Percentiles rank a stretch among this genome's conserved stretches.
Evolutionary conservation across 2,329 filamentous ascomycete species (phyloP).

Genomic region (Hymenoscyphus fructigenus): DNA sequence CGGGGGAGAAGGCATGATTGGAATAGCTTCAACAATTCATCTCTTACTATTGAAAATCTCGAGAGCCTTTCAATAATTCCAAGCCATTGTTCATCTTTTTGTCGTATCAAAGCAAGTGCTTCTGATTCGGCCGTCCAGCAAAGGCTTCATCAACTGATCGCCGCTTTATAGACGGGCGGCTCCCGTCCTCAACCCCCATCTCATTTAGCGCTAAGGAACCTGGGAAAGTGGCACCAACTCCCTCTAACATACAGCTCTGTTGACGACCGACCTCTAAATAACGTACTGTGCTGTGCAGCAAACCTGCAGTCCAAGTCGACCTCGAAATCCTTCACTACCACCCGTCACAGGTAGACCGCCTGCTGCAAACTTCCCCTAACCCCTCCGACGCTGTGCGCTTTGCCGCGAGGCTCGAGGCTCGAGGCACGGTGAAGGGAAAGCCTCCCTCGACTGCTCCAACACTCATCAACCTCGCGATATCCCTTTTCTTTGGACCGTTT

Average conservation of each 20-base stretch:
- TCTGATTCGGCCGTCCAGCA: no score
- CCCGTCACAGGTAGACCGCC: neutral
- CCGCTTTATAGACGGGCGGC: no score
- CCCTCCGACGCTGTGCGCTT: slow-evolving; percentile 12
- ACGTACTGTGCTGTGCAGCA: neutral
- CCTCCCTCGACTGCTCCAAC: neutral
- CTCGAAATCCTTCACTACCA: neutral
- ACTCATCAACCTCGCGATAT: neutral
- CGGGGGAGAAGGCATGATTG: no score
- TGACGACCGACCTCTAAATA: neutral
- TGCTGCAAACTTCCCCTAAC: neutral
- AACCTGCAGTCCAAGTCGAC: neutral
- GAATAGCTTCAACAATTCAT: no score
- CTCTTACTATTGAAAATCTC: no score
- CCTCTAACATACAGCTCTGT: neutral
- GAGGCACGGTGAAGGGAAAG: slow-evolving; percentile 12
- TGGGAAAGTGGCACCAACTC: neutral
- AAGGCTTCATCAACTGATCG: no score
- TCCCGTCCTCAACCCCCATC: no score
- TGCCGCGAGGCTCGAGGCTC: neutral
- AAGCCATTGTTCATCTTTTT: no score
- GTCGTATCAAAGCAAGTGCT: no score
- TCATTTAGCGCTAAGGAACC: no score
- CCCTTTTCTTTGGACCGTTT: neutral
- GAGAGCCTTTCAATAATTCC: no score